Base-by-base conservation (phyloP, 179 eudicot genomes). In the Patellifolia procumbens region DNA sequence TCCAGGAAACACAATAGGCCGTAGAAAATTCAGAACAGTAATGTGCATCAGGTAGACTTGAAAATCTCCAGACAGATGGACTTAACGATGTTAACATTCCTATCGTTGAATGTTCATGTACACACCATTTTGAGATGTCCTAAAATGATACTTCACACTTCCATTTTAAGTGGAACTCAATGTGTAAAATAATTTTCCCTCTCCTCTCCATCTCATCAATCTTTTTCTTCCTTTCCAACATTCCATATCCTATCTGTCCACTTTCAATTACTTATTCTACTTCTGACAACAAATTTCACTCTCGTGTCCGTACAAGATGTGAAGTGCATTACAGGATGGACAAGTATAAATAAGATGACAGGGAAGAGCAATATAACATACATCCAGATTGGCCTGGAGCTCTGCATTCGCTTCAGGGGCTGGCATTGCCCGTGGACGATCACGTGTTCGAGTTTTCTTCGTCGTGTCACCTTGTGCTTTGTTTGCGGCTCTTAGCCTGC, bases 401-500 rank as follows among this genome's bases (percentile, higher is more conserved):
- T 86, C 88, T 16, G 88, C 88, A 76, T 86, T 86, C 70, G 88
- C 88, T 79, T 86, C 86, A 34, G 86, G 88, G 76, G 83, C 88
- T 24, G 88, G 81, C 82, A 83, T 86, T 34, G 76, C 80, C 67
- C 83, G 75, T 11, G 68, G 81, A 42, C 88, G 86, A 53, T 86
- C 86, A 67, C 86, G 88, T 58, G 79, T 16, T 70, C 88, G 74
- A 43, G 79, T 35, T 79, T 83, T 83, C 76, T 83, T 86, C 39
- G 67, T 68, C 7, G 83, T 76, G 31, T 76, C 84, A 75, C 86
- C 92, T 34, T 88, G 92, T 55, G 88, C 80, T 86, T 90, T 92
- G 81, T 67, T 78, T 72, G 86, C 87, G 75, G 91, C 91, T 85
- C 89, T 89, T 78, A 73, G 82, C 79, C 94, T 92, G 84, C 78